Evolutionary conservation across 345 rosid genomes (phyloP), one percentile per base, ranked within the genome.

Genomic region (Laguncularia racemosa): DNA sequence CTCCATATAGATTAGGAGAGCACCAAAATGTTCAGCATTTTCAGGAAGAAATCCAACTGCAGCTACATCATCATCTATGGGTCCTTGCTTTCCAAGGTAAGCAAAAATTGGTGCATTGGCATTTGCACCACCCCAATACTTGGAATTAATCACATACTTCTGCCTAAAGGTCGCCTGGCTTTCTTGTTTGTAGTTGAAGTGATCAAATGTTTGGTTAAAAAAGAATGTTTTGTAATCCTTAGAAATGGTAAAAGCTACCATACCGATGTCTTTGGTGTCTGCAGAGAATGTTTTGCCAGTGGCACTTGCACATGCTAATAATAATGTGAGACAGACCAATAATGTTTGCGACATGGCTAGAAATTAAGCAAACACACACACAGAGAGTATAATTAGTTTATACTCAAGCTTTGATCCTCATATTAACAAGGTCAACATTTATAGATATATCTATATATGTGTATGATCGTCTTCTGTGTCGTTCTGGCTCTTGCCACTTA

Each of bases 121-220:
- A 50, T 66, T 75, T 9, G 78, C 63, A 2, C 91, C 87, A 9
- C 63, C 77, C 87, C 84, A 84, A 16, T 71, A 10, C 57, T 67
- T 79, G 55, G 70, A 73, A 62, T 77, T 69, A 2, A 81, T 66
- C 0, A 68, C 53, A 6, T 75, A 81, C 71, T 76, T 75, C 53
- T 84, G 84, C 68, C 53, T 71, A 54, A 84, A 84, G 13, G 75
- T 67, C 13, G 70, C 61, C 63, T 75, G 81, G 61, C 91, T 81
- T 46, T 84, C 69, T 0, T 84, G 81, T 52, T 63, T 69, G 55
- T 64, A 84, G 48, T 65, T 75, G 70, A 84, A 81, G 55, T 84
- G 91, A 57, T 84, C 87, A 1, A 84, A 78, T 28, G 62, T 78
- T 46, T 81, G 87, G 3, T 48, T 58, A 64, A 49, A 75, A 46